phyloP scores from a whole-genome alignment of 805 yeast species.

The Kockiozyma suomiensis region DNA sequence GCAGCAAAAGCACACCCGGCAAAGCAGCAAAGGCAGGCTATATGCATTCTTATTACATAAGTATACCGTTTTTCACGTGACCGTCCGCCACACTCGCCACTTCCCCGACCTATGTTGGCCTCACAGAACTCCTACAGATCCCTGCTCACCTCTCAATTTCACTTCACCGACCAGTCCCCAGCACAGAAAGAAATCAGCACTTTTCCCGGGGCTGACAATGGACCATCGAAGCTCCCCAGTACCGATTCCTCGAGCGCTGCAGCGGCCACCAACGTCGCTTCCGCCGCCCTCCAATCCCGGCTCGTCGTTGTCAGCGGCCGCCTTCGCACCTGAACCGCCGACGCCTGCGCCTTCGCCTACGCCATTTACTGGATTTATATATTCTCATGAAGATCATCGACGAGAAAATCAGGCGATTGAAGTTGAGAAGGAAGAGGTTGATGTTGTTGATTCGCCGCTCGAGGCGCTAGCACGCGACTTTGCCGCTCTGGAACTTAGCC shows the following conservation, averaged over 20 bases:
- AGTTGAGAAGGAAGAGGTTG: background rate
- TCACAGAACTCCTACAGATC: no score
- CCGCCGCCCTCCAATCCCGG: background rate
- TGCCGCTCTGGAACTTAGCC: constrained; percentile 11
- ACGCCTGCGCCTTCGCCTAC: constrained; percentile 36
- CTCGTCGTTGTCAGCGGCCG: background rate
- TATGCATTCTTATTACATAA: no score
- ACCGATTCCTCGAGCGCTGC: constrained; percentile 2
- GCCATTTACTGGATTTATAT: constrained; percentile 11
- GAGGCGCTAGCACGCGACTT: constrained; percentile 23
- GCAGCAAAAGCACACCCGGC: no score
- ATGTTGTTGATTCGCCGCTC: constrained; percentile 5
- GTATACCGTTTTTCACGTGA: no score
- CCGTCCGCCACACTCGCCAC: no score
- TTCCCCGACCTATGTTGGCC: no score
- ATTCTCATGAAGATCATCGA: background rate
- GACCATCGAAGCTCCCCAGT: background rate
- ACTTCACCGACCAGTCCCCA: no score
- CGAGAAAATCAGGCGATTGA: background rate
- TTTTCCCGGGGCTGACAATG: no score
- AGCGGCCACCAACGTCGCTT: constrained; percentile 3
- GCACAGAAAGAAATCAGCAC: no score
- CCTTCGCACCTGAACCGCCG: constrained; percentile 25
- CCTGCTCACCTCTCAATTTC: no score
- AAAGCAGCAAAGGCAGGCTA: no score